Conservation (phyloP, 345 rosid species). For the Eucalyptus microcorys region DNA sequence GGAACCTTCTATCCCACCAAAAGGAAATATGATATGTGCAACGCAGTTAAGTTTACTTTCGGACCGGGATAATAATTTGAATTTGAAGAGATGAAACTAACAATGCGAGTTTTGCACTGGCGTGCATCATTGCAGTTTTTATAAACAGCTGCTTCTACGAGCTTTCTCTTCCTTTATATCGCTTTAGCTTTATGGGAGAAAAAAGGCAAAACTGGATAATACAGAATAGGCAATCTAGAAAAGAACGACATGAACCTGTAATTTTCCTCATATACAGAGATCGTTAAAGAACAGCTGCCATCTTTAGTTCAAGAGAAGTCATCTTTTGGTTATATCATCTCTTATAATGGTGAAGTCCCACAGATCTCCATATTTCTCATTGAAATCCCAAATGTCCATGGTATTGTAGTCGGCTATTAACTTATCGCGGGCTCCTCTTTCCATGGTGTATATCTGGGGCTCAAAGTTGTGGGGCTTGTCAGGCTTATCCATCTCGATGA, state of each 20-base stretch:
- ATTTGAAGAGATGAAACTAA: background rate
- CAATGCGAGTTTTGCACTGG: background rate
- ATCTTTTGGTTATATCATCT: constrained; percentile 55
- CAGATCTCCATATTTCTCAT: constrained; percentile 81
- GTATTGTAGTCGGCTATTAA: constrained; percentile 70
- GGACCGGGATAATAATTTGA: background rate
- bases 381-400: constrained; percentile 90
- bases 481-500: constrained; percentile 90
- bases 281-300: background rate
- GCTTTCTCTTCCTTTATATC: background rate
- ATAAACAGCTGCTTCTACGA: background rate
- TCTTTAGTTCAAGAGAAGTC: background rate
- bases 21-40: background rate
- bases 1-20: background rate
- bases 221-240: background rate
- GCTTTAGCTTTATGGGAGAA: background rate
- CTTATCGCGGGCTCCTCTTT: constrained; percentile 87
- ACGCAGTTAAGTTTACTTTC: background rate
- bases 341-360: constrained; percentile 79
- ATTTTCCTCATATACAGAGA: background rate
- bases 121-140: background rate
- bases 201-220: background rate
- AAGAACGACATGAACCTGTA: background rate
- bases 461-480: constrained; percentile 88
- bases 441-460: constrained; percentile 83